Evolutionary conservation across 2,329 filamentous ascomycete species (phyloP).

Genomic region (Neonectria faginata): DNA sequence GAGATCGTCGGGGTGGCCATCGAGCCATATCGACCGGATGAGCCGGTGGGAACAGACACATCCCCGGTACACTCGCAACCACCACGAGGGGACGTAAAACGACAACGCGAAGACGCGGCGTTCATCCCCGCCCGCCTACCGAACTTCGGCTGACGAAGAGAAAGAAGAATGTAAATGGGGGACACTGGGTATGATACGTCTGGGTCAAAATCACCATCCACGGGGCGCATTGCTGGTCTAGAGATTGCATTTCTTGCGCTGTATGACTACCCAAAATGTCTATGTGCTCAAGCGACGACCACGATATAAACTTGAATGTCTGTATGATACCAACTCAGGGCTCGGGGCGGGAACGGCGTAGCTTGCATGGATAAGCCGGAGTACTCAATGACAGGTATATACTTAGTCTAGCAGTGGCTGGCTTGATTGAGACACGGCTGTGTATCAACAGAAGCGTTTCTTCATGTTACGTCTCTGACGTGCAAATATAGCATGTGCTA

Average conservation of each 20-base stretch:
- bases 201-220: background rate
- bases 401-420: background rate
- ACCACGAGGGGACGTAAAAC: conserved; percentile 20
- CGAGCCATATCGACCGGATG: conserved; percentile 9
- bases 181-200: background rate
- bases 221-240: conserved; percentile 4
- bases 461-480: background rate
- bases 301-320: conserved; percentile 34
- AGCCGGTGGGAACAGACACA: conserved; percentile 36
- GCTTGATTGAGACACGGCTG: background rate
- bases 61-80: conserved; percentile 40
- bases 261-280: conserved; percentile 36
- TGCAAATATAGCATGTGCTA: background rate
- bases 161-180: background rate
- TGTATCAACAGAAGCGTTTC: background rate
- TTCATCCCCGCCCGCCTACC: conserved; percentile 72
- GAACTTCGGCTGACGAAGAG: conserved; percentile 58
- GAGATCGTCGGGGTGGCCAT: conserved; percentile 30
- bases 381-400: background rate
- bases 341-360: conserved; percentile 23
- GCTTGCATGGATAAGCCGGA: conserved; percentile 3
- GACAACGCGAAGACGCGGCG: conserved; percentile 36
- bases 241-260: conserved; percentile 25
- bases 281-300: conserved; percentile 17
- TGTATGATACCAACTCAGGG: conserved; percentile 45